Percentiles rank a stretch among this genome's conserved stretches.
These are phyloP conservation scores for Apium graveolens DNA, from an alignment of 129 eudicot genomes.

Conservation along the genomic window DNA sequence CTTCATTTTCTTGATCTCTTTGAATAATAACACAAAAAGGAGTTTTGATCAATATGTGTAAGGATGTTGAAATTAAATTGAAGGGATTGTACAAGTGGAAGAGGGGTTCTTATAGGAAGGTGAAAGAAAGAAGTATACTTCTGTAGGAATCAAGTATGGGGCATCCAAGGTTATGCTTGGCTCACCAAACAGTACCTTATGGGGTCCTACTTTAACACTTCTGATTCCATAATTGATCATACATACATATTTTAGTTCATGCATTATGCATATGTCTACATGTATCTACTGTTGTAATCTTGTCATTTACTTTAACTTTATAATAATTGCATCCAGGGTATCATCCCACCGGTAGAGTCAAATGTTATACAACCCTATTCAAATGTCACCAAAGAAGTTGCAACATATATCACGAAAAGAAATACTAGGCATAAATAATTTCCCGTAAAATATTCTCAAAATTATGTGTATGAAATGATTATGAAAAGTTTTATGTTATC, in stretches of 20 bases:
- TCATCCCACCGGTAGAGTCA: neutral
- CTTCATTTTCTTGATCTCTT: constrained; percentile 4
- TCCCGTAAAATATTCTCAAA: too few relatives aligned
- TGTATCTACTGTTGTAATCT: neutral
- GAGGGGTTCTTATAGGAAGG: constrained; percentile 33
- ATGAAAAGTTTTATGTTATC: too few relatives aligned
- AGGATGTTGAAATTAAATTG: constrained; percentile 11
- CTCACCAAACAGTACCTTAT: constrained; percentile 18
- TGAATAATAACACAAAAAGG: neutral
- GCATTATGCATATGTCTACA: neutral
- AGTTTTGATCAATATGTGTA: neutral
- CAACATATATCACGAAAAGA: too few relatives aligned
- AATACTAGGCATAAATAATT: too few relatives aligned
- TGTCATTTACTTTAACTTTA: neutral
- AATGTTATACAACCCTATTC: neutral
- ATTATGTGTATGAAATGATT: too few relatives aligned
- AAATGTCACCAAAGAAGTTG: neutral
- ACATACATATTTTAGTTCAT: neutral
- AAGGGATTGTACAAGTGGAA: constrained; percentile 9
- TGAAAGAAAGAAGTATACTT: constrained; percentile 17
- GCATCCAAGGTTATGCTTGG: constrained; percentile 29
- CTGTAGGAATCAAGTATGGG: constrained; percentile 19
- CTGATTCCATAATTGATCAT: constrained; percentile 19
- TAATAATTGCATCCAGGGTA: neutral
- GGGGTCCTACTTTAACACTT: constrained; percentile 34